Evolutionary conservation across 768 basidiomycete genomes (phyloP).

Genomic region (Coprinopsis sp.): DNA sequence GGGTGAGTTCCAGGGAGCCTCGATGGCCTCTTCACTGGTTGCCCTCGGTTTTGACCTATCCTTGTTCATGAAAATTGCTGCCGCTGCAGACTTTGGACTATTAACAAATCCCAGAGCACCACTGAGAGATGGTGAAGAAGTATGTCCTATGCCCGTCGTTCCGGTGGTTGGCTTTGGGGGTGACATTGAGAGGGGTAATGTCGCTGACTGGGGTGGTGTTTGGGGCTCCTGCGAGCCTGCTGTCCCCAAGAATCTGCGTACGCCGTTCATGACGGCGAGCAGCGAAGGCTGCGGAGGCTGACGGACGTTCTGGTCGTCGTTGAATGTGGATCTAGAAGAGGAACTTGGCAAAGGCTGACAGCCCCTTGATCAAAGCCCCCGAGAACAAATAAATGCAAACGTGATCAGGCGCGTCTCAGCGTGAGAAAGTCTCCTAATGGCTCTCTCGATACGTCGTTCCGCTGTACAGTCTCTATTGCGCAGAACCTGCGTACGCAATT

Average conservation of each 20-base stretch:
- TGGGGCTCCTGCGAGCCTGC: constrained; percentile 36
- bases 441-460: constrained; percentile 8
- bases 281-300: too few relatives aligned
- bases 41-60: constrained; percentile 34
- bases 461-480: constrained; percentile 11
- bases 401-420: constrained; percentile 4
- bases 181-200: constrained; percentile 21
- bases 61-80: constrained; percentile 48
- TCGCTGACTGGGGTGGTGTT: constrained; percentile 43
- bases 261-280: constrained; percentile 55
- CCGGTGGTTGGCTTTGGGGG: neutral
- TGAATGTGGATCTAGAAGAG: neutral
- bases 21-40: constrained; percentile 20
- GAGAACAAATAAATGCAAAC: too few relatives aligned
- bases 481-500: constrained; percentile 29
- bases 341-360: neutral
- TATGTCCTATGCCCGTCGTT: neutral
- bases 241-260: constrained; percentile 58
- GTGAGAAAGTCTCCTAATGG: constrained; percentile 9
- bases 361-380: too few relatives aligned
- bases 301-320: too few relatives aligned
- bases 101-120: constrained; percentile 3
- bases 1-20: neutral
- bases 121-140: constrained; percentile 2
- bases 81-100: constrained; percentile 37